Base-by-base conservation (phyloP, 23 red algal species). In the Agarophyton chilense region DNA sequence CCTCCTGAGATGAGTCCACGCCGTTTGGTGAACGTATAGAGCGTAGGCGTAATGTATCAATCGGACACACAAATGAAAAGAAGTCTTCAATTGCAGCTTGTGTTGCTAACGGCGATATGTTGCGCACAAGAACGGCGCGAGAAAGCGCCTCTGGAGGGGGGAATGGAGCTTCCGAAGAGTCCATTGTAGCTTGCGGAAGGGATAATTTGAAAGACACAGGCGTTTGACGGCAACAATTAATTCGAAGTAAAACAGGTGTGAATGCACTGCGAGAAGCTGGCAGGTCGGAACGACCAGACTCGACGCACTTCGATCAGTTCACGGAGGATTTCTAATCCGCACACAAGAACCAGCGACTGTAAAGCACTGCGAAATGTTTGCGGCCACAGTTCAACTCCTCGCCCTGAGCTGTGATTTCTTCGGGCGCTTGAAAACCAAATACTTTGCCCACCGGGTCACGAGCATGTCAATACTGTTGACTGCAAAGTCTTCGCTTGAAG, bases 61-160 rank as follows among this genome's bases (percentile, higher is more conserved):
- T 75, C 21, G 88, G 64, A 39, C 88, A 74, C 6, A 74, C 77
- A 61, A 91, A 91, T 11, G 88, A 91, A 64, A 91, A 91, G 61
- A 91, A 91, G 29, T 91, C 88, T 70, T 91, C 88, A 50, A 91
- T 91, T 40, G 88, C 67, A 70, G 88, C 77, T 26, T 74, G 36
- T 4, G 88, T 82, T 12, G 88, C 88, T 25, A 82, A 54, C 17
- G 45, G 88, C 0, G 64, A 65, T 52, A 91, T 82, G 34, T 91
- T 91, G 35, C 76, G 75, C 58, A 91, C 88, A 12, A 91, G 76
- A 10, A 91, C 88, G 26, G 88, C 26, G 22, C 88, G 88, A 35
- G 74, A 38, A 6, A 72, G 35, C 18, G 56, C 88, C 29, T 81
- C 75, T 43, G 88, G 75, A 26, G 88, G 76, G 2, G 88, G 88